Base-by-base conservation (phyloP, 2,329 filamentous ascomycete species). In the Paracamarosporium sp. region DNA sequence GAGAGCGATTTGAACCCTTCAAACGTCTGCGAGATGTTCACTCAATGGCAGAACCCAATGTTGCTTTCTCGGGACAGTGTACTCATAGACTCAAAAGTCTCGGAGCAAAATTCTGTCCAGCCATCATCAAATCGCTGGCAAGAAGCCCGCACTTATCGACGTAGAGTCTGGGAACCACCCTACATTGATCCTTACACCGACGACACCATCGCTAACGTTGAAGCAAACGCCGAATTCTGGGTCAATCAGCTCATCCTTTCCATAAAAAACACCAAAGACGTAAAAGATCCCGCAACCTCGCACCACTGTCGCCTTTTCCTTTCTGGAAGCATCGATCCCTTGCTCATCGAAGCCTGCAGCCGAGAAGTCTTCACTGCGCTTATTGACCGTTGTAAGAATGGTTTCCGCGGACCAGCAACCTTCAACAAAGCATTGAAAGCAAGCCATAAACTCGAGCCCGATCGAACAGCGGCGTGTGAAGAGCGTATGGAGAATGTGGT, bases 351-450 rank as follows among this genome's bases (percentile, higher is more conserved):
- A 56, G 51, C 57, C 17, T 57, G 56, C 20, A 54, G 36, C 12
- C 47, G 56, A 15, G 46, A 56, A 13, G 45, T 65, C 22, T 56
- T 65, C 48, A 38, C 40, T 20, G 20, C 43, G 24, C 57, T 65
- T 5, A 35, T 63, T 9, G 60, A 65, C 41, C 57, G 58, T n/a
- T 65, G 60, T 33, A 57, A 33, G 2, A 43, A 55, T 35, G 62
- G 60, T 8, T 65, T 63, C 38, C 62, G 62, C 35, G 58, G 57
- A 6, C 62, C 58, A 0, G 31, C 40, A 3, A 28, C 56, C 1
- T 60, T 60, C 45, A 64, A 62, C 36, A 60, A 62, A 53, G 59
- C 60, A 11, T 50, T 62, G 2, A 59, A 55, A 28, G 55, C 55
- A 1, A 36, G 13, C 9, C 55, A 50, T 20, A 48, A 45, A 12